Percentiles rank a stretch among this genome's conserved stretches.
These are phyloP conservation scores for Suillus bovinus DNA, from an alignment of 768 basidiomycete species.

Conservation along the genomic window DNA sequence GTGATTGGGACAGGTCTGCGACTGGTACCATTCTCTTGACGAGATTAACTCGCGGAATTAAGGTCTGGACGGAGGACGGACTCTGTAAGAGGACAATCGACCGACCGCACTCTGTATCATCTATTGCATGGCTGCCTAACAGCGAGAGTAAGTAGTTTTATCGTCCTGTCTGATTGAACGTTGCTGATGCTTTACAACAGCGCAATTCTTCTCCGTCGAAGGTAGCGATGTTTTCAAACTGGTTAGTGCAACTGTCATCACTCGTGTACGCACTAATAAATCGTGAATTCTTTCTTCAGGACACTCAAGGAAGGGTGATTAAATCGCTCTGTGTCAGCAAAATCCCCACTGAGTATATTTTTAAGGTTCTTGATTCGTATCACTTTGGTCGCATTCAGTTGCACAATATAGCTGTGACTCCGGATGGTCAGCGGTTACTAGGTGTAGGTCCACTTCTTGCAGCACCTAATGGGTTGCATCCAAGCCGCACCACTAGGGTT, in stretches of 20 bases:
- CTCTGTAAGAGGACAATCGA: slow-evolving; percentile 53
- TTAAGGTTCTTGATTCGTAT: slow-evolving; percentile 41
- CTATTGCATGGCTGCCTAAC: slow-evolving; percentile 53
- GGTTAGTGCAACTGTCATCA: slow-evolving; percentile 26
- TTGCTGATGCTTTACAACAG: slow-evolving; percentile 13
- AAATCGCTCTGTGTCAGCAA: neutral
- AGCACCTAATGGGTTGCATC: slow-evolving; percentile 44
- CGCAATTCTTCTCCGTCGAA: slow-evolving; percentile 56
- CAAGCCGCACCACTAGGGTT: slow-evolving; percentile 46
- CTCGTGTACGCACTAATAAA: slow-evolving; percentile 13
- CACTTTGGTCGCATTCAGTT: slow-evolving; percentile 46
- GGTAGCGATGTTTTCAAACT: slow-evolving; percentile 47
- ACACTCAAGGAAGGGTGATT: slow-evolving; percentile 42
- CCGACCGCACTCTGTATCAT: slow-evolving; percentile 44
- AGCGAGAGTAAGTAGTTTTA: slow-evolving; percentile 40
- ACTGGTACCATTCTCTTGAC: slow-evolving; percentile 46
- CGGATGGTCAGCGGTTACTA: slow-evolving; percentile 46
- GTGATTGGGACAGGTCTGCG: slow-evolving; percentile 42
- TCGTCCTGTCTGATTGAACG: slow-evolving; percentile 8
- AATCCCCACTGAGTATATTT: neutral
- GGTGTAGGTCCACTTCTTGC: slow-evolving; percentile 49
- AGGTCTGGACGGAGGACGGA: slow-evolving; percentile 59
- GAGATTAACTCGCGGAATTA: slow-evolving; percentile 48
- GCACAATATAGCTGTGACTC: slow-evolving; percentile 51
- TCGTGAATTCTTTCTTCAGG: slow-evolving; percentile 32